Evolutionary conservation across 192 early-diverging fungal genomes (phyloP).

Genomic region (Coemansia sp.): DNA sequence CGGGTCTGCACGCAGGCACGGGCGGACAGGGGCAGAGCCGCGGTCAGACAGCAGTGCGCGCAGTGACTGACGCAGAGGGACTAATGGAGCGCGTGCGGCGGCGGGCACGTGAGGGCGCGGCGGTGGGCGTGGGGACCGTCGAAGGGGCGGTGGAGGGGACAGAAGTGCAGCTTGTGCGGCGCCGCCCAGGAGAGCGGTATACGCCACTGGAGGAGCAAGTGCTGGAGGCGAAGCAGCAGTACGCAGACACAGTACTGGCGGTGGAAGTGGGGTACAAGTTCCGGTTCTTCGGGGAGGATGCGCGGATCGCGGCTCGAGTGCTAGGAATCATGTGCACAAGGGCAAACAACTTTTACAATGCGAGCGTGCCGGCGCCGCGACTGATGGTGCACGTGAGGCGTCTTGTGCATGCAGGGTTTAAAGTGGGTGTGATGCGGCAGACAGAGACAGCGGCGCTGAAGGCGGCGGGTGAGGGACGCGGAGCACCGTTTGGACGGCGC

Average conservation of each 20-base stretch:
- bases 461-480: conserved; percentile 62
- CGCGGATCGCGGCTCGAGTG: conserved; percentile 71
- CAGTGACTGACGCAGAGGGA: conserved; percentile 23
- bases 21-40: conserved; percentile 8
- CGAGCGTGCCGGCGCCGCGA: conserved; percentile 76
- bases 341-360: conserved; percentile 76
- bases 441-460: conserved; percentile 85
- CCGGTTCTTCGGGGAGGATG: conserved; percentile 89
- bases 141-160: conserved; percentile 25
- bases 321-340: conserved; percentile 79
- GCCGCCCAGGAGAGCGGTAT: conserved; percentile 48
- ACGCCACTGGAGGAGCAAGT: conserved; percentile 86
- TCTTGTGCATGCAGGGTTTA: conserved; percentile 77
- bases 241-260: conserved; percentile 73
- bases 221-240: conserved; percentile 65
- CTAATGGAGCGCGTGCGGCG: conserved; percentile 30
- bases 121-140: not conserved
- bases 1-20: conserved; percentile 12
- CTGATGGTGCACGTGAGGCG: conserved; percentile 79
- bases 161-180: conserved; percentile 42
- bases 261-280: conserved; percentile 96
- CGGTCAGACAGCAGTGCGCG: conserved; percentile 16
- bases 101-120: conserved; percentile 19
- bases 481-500: conserved; percentile 81
- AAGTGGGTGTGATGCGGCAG: conserved; percentile 83